Conservation (phyloP, 2,329 filamentous ascomycete species). For the Ceratocystis smalleyi region DNA sequence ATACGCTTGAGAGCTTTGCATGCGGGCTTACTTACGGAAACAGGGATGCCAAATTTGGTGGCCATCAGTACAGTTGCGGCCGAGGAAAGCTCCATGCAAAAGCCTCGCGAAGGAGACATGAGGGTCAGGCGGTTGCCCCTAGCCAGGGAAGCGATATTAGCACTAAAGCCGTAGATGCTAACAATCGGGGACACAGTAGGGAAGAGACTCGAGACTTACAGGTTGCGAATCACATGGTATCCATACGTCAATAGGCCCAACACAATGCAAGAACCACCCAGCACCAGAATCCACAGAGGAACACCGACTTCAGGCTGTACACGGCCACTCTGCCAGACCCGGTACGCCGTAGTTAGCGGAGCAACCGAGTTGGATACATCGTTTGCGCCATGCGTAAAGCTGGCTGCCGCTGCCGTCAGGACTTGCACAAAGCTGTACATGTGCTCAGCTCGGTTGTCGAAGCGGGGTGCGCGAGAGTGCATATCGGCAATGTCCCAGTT, state of each 20-base stretch:
- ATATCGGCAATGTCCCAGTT: constrained; percentile 33
- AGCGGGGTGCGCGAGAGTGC: constrained; percentile 34
- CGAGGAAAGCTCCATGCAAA: constrained; percentile 35
- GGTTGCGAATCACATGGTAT: constrained; percentile 45
- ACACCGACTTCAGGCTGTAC: constrained; percentile 26
- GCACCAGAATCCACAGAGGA: constrained; percentile 35
- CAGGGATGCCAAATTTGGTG: constrained; percentile 34
- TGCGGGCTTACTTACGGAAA: constrained; percentile 23
- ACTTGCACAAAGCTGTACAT: constrained; percentile 35
- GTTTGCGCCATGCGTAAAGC: constrained; percentile 42
- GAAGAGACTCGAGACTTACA: constrained; percentile 19
- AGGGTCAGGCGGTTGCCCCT: constrained; percentile 38
- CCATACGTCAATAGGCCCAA: constrained; percentile 47
- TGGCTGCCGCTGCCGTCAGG: constrained; percentile 37
- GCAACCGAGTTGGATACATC: constrained; percentile 39
- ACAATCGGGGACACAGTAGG: neutral
- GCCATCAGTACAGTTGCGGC: constrained; percentile 39
- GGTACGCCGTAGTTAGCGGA: constrained; percentile 37
- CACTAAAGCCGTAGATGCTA: neutral
- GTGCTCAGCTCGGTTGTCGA: constrained; percentile 38
- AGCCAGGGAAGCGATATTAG: neutral
- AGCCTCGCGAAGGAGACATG: constrained; percentile 38
- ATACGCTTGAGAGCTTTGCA: neutral
- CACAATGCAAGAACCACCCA: constrained; percentile 34
- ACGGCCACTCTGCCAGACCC: constrained; percentile 31